Base-by-base conservation (phyloP, 768 basidiomycete genomes). In the Trametes punicea region DNA sequence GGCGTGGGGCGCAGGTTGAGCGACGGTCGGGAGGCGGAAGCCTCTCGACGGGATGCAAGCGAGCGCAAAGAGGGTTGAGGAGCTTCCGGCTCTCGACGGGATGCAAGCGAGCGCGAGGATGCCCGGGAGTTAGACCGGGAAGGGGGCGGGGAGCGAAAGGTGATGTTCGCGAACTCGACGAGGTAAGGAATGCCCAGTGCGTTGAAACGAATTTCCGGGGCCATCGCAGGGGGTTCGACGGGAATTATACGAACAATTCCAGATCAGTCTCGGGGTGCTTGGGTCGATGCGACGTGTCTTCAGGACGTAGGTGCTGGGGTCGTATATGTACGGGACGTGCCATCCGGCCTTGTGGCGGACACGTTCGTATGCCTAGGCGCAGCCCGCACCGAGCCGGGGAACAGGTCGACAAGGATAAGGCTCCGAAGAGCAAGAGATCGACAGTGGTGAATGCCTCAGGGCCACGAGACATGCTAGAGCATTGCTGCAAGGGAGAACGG, bases 131-230 rank as follows among this genome's bases (percentile, higher is more conserved):
- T 57, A 7, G 51, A 54, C 34, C 52, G 57, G 8, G 46, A 38
- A 10, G 46, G 57, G n/a, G n/a, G n/a, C n/a, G n/a, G n/a, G 15
- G 64, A 59, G 47, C 70, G 67, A 60, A 73, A 68, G 34, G 65
- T 57, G 38, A 72, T 63, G 58, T 71, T 69, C 48, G 69, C 66
- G 56, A 72, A 73, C 51, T 72, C 71, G 54, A 69, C 69, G 56
- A 72, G 50, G 59, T 70, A 72, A 16, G 71, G 72, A 55, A 73
- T 64, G 51, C 72, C 71, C 52, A 63, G 63, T 15, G 67, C 57
- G 45, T 66, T 70, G 61, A 70, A 70, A 57, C 62, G 67, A 64
- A 71, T 54, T 50, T 71, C 64, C 16, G 62, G 60, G 47, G 65
- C 64, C 62, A 67, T 67, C 18, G 42, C 38, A 18, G 33, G 46